A percentile compares a stretch with the other conserved stretches of the same genome.
phyloP scores from a whole-genome alignment of 306 rosid species.

The Trifolium dubium region DNA sequence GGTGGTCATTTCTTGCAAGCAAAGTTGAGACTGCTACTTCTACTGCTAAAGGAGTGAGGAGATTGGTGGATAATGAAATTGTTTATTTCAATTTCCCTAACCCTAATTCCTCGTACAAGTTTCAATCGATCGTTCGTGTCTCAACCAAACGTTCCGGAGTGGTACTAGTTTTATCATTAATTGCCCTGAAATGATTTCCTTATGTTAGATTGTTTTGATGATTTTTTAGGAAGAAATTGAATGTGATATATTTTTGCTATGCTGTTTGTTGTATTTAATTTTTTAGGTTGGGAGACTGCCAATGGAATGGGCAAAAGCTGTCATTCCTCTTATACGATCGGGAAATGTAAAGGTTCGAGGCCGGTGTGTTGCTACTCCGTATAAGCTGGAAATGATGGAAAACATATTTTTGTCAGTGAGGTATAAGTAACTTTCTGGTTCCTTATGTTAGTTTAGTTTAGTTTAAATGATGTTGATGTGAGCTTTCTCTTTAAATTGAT shows the following conservation, averaged over 20 bases:
- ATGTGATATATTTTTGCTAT: not conserved
- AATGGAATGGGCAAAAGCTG: constrained; percentile 82
- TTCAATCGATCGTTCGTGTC: constrained; percentile 70
- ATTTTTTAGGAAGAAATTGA: not conserved
- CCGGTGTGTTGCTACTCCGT: constrained; percentile 69
- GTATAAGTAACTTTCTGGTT: constrained; percentile 39
- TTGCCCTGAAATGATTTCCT: too few relatives aligned
- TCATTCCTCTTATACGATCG: constrained; percentile 65
- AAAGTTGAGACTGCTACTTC: constrained; percentile 64
- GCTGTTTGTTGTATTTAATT: constrained; percentile 11
- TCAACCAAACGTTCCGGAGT: constrained; percentile 82
- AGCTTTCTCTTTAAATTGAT: not conserved
- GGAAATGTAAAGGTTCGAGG: constrained; percentile 64
- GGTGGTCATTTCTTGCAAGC: constrained; percentile 74
- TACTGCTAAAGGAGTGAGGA: constrained; percentile 62
- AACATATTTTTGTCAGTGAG: constrained; percentile 69
- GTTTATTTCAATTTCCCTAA: constrained; percentile 59
- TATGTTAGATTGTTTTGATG: not conserved
- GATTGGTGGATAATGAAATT: constrained; percentile 78
- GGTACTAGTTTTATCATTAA: constrained; percentile 29
- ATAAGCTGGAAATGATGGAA: constrained; percentile 68
- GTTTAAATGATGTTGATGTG: not conserved
- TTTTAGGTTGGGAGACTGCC: constrained; percentile 85
- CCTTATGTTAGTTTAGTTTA: not conserved
- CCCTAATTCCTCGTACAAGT: constrained; percentile 38